These are phyloP conservation scores for Aphanomyces euteiches DNA, from an alignment of 352 stramenopile species.

Conservation along the genomic window DNA sequence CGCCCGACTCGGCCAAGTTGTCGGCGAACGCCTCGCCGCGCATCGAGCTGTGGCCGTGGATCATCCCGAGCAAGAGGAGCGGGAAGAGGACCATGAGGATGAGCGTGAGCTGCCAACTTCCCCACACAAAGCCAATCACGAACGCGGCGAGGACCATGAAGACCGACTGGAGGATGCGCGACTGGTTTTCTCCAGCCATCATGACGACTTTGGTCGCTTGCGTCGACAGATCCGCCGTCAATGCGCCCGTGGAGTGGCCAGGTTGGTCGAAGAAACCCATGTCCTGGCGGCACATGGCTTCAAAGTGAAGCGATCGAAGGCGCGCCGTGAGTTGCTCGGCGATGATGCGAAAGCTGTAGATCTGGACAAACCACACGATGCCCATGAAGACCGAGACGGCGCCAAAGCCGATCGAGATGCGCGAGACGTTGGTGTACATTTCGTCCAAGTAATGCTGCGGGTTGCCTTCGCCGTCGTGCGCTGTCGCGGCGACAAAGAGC, in stretches of 20 bases:
- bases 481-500: conserved; percentile 32
- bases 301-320: conserved; percentile 49
- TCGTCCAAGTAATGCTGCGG: background rate
- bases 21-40: conserved; percentile 21
- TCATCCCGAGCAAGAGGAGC: conserved; percentile 48
- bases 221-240: conserved; percentile 47
- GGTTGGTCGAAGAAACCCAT: conserved; percentile 49
- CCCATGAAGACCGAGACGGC: conserved; percentile 38
- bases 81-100: conserved; percentile 64
- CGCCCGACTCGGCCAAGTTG: conserved; percentile 27
- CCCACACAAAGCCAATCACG: conserved; percentile 61
- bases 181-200: conserved; percentile 45
- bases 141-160: conserved; percentile 53
- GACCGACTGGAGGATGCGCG: conserved; percentile 44
- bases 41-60: conserved; percentile 36
- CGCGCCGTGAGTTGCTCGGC: conserved; percentile 48
- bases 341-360: conserved; percentile 50
- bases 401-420: conserved; percentile 42
- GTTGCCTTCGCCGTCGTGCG: background rate
- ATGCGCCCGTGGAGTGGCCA: conserved; percentile 32
- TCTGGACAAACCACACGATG: conserved; percentile 33
- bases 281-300: conserved; percentile 44
- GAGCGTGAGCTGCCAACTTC: conserved; percentile 65
- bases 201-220: conserved; percentile 47
- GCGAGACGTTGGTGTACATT: conserved; percentile 42